A percentile compares a stretch with the other conserved stretches of the same genome.
These are phyloP conservation scores for Trichoderma sp. DNA, from an alignment of 2,329 filamentous ascomycete species.

Conservation along the genomic window DNA sequence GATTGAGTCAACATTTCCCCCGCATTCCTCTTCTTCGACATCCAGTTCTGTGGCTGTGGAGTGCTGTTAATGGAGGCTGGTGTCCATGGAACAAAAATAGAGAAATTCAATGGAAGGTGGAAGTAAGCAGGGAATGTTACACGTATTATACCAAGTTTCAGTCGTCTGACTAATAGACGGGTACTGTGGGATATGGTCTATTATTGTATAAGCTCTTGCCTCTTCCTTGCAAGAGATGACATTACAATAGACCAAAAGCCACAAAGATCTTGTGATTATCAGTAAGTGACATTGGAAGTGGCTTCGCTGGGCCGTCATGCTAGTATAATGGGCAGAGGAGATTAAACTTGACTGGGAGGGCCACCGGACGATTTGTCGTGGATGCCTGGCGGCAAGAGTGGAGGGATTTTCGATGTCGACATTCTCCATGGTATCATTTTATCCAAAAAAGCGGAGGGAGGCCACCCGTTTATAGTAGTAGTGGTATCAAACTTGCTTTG, in stretches of 20 bases:
- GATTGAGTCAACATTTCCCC: conserved; percentile 7
- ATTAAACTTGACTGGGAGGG: conserved; percentile 3
- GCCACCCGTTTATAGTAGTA: not conserved
- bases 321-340: not conserved
- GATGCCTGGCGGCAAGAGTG: conserved; percentile 1
- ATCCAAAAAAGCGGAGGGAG: not conserved
- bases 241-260: not conserved
- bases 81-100: too few relatives aligned
- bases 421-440: conserved; percentile 5
- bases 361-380: not conserved
- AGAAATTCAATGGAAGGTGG: not conserved
- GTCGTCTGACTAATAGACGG: conserved; percentile 2
- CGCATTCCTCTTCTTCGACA: conserved; percentile 7
- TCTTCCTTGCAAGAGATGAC: not conserved
- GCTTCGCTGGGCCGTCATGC: not conserved
- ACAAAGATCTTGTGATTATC: not conserved
- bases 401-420: conserved; percentile 22
- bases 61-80: not conserved
- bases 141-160: conserved; percentile 8
- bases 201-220: conserved; percentile 6
- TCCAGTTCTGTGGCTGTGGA: not conserved
- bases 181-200: conserved; percentile 1
- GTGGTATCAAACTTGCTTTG: not conserved
- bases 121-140: not conserved
- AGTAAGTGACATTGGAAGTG: not conserved